Conservation (phyloP, 768 basidiomycete genomes). For the Phaffia australis region DNA sequence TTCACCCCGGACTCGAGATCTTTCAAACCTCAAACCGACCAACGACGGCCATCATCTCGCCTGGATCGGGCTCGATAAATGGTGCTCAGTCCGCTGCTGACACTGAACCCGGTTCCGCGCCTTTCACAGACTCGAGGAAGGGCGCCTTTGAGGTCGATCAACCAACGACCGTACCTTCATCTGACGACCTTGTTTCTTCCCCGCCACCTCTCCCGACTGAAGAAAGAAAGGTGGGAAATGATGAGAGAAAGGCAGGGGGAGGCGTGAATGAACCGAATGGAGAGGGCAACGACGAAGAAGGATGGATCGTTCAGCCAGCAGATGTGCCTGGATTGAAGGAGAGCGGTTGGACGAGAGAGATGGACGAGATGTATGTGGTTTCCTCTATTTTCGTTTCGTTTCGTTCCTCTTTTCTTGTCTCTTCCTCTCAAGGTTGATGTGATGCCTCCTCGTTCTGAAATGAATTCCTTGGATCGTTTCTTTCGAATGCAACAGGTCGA, state of each 20-base stretch:
- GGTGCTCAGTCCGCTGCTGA: too few relatives aligned
- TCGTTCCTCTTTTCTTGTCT: neutral
- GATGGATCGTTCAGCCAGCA: slow-evolving; percentile 48
- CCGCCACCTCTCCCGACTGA: neutral
- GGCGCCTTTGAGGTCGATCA: neutral
- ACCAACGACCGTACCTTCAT: neutral
- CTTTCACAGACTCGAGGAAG: neutral
- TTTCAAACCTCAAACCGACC: slow-evolving; percentile 39
- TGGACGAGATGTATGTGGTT: slow-evolving; percentile 58
- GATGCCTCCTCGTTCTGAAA: neutral
- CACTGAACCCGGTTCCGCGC: too few relatives aligned
- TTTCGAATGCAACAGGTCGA: slow-evolving; percentile 29
- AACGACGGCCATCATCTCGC: neutral
- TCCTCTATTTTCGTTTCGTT: neutral
- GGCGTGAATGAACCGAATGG: slow-evolving; percentile 25
- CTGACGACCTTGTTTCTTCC: slow-evolving; percentile 23
- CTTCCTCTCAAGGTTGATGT: neutral
- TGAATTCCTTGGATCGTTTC: neutral
- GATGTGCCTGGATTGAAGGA: slow-evolving; percentile 85
- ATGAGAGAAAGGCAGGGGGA: neutral
- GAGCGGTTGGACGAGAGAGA: slow-evolving; percentile 81
- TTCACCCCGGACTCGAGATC: slow-evolving; percentile 66
- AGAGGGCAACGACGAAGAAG: slow-evolving; percentile 16
- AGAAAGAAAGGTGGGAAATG: neutral
- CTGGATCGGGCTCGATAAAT: slow-evolving; percentile 4